Evolutionary conservation across 495 filamentous ascomycete species (phyloP), one percentile per base, ranked within the genome.

Genomic region (Trichoderma reesei): DNA sequence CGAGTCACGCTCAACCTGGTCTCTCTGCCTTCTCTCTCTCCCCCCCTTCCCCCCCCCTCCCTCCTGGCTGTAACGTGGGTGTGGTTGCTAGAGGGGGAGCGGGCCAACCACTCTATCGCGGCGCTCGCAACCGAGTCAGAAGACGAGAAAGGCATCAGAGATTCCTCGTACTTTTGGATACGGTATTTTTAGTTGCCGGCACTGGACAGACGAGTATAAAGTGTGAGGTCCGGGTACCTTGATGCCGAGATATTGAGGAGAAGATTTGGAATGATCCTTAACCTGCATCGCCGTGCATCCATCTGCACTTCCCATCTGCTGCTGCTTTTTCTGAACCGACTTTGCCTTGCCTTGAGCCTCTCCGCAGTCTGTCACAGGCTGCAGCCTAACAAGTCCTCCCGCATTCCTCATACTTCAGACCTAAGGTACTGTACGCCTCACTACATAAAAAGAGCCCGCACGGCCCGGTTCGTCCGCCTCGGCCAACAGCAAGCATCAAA

Each of bases 171-270:
- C 26, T n/a, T 56, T 2, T 20, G 11, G 51, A 18, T n/a, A 13
- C 51, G 51, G 51, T 56, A 56, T 56, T 56, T 56, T 56, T 56
- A 56, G 51, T 26, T 56, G 34, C 51, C 51, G 51, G 51, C 51
- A 34, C n/a, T n/a, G n/a, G n/a, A n/a, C n/a, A n/a, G n/a, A 10
- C 51, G 20, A 56, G 10, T 56, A 56, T 56, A 56, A 56, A 56
- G 34, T 14, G 8, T 8, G 51, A 56, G 51, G 20, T 31, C 26
- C 51, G 51, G 51, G 51, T 56, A 56, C 51, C 51, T 56, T 56
- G 51, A 20, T 34, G 51, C 51, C 51, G 51, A 56, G 51, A 8
- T 56, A 5, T 31, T 26, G 51, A 56, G 18, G 20, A 31, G 44
- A 44, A n/a, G 18, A 18, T 46, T 56, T 56, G 51, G 18, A 34